Percentiles rank a stretch among this genome's conserved stretches.
phyloP scores from a whole-genome alignment of 352 stramenopile species.

The Saprolegnia parasitica region DNA sequence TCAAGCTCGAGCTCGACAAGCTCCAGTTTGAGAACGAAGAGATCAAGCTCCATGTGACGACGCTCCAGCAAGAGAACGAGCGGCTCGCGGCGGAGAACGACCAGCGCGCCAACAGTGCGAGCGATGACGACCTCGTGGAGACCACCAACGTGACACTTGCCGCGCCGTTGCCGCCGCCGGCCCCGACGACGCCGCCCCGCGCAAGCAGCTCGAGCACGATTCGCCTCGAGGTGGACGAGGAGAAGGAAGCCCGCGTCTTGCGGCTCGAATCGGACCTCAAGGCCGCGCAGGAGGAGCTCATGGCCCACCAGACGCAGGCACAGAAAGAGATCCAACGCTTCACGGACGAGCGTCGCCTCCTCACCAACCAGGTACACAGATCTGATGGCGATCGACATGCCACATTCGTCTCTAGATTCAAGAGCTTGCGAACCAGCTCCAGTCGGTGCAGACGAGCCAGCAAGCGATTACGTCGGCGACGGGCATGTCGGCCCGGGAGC shows the following conservation, averaged over 20 bases:
- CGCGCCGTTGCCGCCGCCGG: background rate
- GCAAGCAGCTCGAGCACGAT: constrained; percentile 4
- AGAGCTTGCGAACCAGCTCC: constrained; percentile 69
- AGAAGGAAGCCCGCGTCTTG: constrained; percentile 7
- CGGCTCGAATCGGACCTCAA: constrained; percentile 24
- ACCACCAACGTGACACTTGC: background rate
- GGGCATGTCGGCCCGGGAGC: constrained; percentile 40
- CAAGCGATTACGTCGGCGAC: constrained; percentile 20
- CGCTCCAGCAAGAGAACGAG: constrained; percentile 32
- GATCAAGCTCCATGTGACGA: constrained; percentile 28
- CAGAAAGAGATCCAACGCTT: constrained; percentile 26
- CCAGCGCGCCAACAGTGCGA: background rate
- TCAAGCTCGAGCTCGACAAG: constrained; percentile 62
- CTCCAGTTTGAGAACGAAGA: constrained; percentile 76
- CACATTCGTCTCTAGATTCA: constrained; percentile 17
- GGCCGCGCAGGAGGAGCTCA: constrained; percentile 19
- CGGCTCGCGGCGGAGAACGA: constrained; percentile 26
- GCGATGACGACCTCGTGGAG: constrained; percentile 5
- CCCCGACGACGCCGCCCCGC: constrained; percentile 2
- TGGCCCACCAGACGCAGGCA: constrained; percentile 20
- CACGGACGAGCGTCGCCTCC: constrained; percentile 13
- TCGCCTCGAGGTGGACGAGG: background rate
- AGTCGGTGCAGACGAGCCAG: constrained; percentile 53
- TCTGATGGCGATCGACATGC: no score
- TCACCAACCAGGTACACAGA: constrained; percentile 16